Evolutionary conservation across 148 eudicot genomes (phyloP), one percentile per base, ranked within the genome.

Genomic region (Simmondsia chinensis): DNA sequence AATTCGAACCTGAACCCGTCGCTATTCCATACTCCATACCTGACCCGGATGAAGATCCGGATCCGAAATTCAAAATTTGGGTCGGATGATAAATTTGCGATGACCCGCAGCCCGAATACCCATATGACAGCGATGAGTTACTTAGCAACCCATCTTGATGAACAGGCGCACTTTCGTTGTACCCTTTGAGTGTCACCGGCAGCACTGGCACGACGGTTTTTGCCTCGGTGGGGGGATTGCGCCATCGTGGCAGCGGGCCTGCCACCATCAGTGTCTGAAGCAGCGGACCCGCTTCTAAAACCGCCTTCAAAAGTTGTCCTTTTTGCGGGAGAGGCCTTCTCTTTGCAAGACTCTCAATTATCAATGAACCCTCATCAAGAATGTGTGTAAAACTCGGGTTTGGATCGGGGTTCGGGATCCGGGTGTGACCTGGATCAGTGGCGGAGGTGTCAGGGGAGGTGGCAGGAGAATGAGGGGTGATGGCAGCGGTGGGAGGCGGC

Each of bases 241-340:
- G 56, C 82, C 82, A 75, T 44, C 40, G 52, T 0, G 77, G 82
- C 1, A 71, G 57, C 3, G 71, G 61, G 7, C 74, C 82, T 11
- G 74, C 65, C 12, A 71, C 68, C 59, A 71, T 53, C 17, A 75
- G 43, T 16, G 74, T 71, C 60, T 68, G 67, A 0, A 75, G 71
- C 7, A 75, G 51, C 3, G 82, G 82, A 2, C 82, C 82, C 3
- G 77, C 71, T 48, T 55, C 71, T 23, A 60, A 7, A 35, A 75
- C 69, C 4, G 82, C 74, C 20, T 64, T 43, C 36, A 75, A 16
- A 3, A 75, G 63, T 36, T 54, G 60, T 31, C 77, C 82, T 23
- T 68, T 72, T 20, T 36, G 39, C 5, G 82, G 82, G 4, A 61
- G 58, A 1, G 65, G 33, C 39, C 46, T 67, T 7, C 71, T 69